Percentiles rank a stretch among this genome's conserved stretches.
phyloP scores from a whole-genome alignment of 2,329 filamentous ascomycete species.

The Diaporthe longicolla region DNA sequence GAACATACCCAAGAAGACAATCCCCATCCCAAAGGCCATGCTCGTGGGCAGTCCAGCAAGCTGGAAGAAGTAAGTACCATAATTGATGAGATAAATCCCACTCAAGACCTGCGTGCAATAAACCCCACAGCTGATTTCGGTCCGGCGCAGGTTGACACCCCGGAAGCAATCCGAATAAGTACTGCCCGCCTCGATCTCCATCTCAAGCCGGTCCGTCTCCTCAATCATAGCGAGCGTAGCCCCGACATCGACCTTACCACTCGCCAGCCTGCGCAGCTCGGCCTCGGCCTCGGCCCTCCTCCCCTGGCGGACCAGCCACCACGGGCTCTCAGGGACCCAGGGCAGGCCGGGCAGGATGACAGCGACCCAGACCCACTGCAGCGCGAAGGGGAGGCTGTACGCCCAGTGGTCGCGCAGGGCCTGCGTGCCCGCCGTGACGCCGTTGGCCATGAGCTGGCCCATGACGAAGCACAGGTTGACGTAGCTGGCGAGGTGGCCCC shows the following conservation, averaged over 20 bases:
- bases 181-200: slow-evolving; percentile 62
- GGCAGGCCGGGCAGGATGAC: slow-evolving; percentile 60
- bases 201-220: slow-evolving; percentile 70
- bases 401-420: slow-evolving; percentile 61
- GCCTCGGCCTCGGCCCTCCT: slow-evolving; percentile 57
- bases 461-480: slow-evolving; percentile 75
- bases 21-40: slow-evolving; percentile 68
- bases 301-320: slow-evolving; percentile 63
- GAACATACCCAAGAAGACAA: slow-evolving; percentile 61
- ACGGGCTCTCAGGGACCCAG: slow-evolving; percentile 65
- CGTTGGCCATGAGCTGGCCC: slow-evolving; percentile 69
- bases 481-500: slow-evolving; percentile 70
- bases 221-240: slow-evolving; percentile 68
- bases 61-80: slow-evolving; percentile 73
- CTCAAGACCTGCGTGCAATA: slow-evolving; percentile 76
- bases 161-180: slow-evolving; percentile 66
- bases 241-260: slow-evolving; percentile 60
- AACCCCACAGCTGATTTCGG: slow-evolving; percentile 71
- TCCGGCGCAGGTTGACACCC: slow-evolving; percentile 64
- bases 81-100: slow-evolving; percentile 75
- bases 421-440: slow-evolving; percentile 60
- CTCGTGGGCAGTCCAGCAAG: slow-evolving; percentile 66
- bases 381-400: slow-evolving; percentile 63
- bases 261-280: slow-evolving; percentile 60
- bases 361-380: slow-evolving; percentile 66